These are phyloP conservation scores for Waltiozyma sp. DNA, from an alignment of 1,139 yeast species.

Conservation along the genomic window DNA sequence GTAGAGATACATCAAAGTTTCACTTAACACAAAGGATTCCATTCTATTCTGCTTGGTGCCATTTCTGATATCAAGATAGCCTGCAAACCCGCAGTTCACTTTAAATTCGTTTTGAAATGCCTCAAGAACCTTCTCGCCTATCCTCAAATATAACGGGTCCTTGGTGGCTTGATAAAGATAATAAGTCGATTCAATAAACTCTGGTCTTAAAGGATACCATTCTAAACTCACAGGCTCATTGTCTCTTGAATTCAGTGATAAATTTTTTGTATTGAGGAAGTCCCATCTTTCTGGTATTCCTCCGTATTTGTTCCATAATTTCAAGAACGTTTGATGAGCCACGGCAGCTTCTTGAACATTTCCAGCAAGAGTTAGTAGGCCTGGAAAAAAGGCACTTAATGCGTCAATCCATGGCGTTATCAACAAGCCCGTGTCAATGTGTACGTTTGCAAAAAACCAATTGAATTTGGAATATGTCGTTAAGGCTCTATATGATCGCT, in stretches of 20 bases:
- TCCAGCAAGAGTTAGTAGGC: conserved; percentile 72
- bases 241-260: conserved; percentile 5
- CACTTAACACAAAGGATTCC: conserved; percentile 88
- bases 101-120: conserved; percentile 42
- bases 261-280: conserved; percentile 18
- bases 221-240: conserved; percentile 41
- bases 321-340: conserved; percentile 55
- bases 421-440: conserved; percentile 37
- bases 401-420: conserved; percentile 72
- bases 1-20: conserved; percentile 76
- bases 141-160: conserved; percentile 73
- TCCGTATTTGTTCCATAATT: conserved; percentile 72
- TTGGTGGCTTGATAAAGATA: conserved; percentile 72
- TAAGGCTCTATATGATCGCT: conserved; percentile 46
- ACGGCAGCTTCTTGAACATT: conserved; percentile 54
- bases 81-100: conserved; percentile 74
- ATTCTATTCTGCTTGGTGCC: conserved; percentile 64
- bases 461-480: conserved; percentile 35
- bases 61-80: conserved; percentile 54
- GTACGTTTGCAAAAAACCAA: conserved; percentile 55
- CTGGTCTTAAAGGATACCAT: conserved; percentile 92
- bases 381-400: conserved; percentile 81
- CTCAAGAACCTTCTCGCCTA: conserved; percentile 55
- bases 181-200: conserved; percentile 81
- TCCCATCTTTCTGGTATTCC: conserved; percentile 88